Percentiles rank a stretch among this genome's conserved stretches.
phyloP scores from a whole-genome alignment of 2,329 filamentous ascomycete species.

The Aspergillus intermedius region DNA sequence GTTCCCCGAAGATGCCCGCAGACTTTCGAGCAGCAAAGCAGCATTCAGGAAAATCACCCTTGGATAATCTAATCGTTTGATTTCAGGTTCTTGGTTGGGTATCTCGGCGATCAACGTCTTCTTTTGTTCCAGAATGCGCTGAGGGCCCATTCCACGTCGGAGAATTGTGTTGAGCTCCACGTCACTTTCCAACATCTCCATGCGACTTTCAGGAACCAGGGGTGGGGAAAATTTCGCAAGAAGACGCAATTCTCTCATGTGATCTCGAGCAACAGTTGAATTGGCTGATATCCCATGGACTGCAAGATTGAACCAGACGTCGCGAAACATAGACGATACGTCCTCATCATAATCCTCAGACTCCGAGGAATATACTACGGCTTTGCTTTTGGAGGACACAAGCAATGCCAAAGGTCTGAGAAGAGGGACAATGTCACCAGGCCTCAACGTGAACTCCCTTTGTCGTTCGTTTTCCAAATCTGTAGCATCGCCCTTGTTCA shows the following conservation, averaged over 20 bases:
- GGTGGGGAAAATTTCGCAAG: constrained; percentile 84
- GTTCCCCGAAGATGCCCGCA: constrained; percentile 79
- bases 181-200: constrained; percentile 88
- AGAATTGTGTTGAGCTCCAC: constrained; percentile 94
- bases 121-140: constrained; percentile 69
- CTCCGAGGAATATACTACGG: constrained; percentile 20
- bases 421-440: constrained; percentile 79
- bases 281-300: constrained; percentile 80
- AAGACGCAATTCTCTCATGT: constrained; percentile 69
- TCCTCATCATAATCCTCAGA: constrained; percentile 54
- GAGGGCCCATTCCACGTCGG: constrained; percentile 72
- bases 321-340: constrained; percentile 66
- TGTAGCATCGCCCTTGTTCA: constrained; percentile 82
- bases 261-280: constrained; percentile 65
- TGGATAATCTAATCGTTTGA: constrained; percentile 76
- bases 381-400: constrained; percentile 50
- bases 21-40: constrained; percentile 78
- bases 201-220: constrained; percentile 78
- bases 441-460: constrained; percentile 73
- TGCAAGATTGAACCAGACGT: constrained; percentile 97
- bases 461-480: constrained; percentile 67
- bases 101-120: constrained; percentile 67
- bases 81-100: constrained; percentile 68
- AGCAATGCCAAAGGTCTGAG: constrained; percentile 81
- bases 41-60: constrained; percentile 90